Evolutionary conservation across 345 rosid genomes (phyloP).

Genomic region (Limnanthes douglasii): DNA sequence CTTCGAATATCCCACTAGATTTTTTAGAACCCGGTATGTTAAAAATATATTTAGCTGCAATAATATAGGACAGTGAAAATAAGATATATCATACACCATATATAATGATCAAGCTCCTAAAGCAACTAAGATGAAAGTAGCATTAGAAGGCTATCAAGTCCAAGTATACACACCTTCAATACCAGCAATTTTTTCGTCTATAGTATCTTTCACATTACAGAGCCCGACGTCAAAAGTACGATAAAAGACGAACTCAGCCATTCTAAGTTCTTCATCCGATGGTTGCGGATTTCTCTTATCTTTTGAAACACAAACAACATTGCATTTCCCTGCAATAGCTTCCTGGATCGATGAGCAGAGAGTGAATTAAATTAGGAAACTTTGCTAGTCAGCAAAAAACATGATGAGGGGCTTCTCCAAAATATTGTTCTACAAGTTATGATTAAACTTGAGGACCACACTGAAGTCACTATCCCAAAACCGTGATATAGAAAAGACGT

Average conservation of each 20-base stretch:
- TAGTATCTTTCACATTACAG: conserved; percentile 19
- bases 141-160: conserved; percentile 1
- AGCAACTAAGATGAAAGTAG: conserved; percentile 5
- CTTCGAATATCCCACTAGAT: conserved; percentile 8
- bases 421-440: no score
- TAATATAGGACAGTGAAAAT: conserved; percentile 16
- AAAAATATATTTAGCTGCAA: conserved; percentile 57
- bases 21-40: conserved; percentile 25
- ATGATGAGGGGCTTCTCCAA: no score
- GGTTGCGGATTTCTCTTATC: conserved; percentile 63
- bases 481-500: no score
- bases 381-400: no score
- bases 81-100: conserved; percentile 7
- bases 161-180: conserved; percentile 38
- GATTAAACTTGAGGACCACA: no score
- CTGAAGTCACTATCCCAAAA: no score
- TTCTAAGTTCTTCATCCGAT: conserved; percentile 28
- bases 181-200: conserved; percentile 52
- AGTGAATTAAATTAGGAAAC: no score
- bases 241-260: conserved; percentile 45
- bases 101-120: conserved; percentile 3
- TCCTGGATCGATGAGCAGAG: conserved; percentile 32
- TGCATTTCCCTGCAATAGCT: conserved; percentile 81
- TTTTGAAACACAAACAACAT: conserved; percentile 65
- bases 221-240: conserved; percentile 70